Evolutionary conservation across 1,139 yeast genomes (phyloP).

Genomic region (Scheffersomyces titani): DNA sequence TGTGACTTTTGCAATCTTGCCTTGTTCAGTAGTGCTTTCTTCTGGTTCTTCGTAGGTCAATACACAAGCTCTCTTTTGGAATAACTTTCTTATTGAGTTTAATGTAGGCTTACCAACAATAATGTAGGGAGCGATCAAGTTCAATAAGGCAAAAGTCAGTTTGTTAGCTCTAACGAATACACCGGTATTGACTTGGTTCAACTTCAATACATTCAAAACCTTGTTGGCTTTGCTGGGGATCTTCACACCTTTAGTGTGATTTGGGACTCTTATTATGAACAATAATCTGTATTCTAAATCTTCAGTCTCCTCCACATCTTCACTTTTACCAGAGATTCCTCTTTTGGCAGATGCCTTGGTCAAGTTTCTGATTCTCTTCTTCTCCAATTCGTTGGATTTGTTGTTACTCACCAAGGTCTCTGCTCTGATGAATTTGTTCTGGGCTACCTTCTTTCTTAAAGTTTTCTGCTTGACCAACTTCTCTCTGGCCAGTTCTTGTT

Average conservation of each 20-base stretch:
- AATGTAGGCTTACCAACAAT: constrained; percentile 74
- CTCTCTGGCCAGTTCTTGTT: constrained; percentile 48
- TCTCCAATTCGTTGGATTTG: constrained; percentile 65
- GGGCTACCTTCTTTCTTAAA: constrained; percentile 33
- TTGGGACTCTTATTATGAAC: constrained; percentile 67
- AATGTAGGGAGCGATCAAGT: constrained; percentile 68
- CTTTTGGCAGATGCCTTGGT: constrained; percentile 28
- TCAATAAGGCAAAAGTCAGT: constrained; percentile 58
- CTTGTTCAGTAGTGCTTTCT: constrained; percentile 32
- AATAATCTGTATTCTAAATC: constrained; percentile 49
- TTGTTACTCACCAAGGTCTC: constrained; percentile 70
- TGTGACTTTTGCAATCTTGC: constrained; percentile 27
- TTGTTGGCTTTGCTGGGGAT: constrained; percentile 68
- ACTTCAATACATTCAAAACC: constrained; percentile 58
- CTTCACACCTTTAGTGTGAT: constrained; percentile 55
- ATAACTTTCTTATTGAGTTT: constrained; percentile 65
- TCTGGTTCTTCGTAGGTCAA: constrained; percentile 36
- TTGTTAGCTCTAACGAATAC: constrained; percentile 66
- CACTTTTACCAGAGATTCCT: constrained; percentile 9
- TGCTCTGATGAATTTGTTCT: constrained; percentile 63
- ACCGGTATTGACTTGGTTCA: constrained; percentile 62
- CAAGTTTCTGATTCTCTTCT: constrained; percentile 64
- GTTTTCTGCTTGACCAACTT: constrained; percentile 30
- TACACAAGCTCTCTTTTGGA: constrained; percentile 75
- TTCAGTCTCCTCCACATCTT: constrained; percentile 19